A percentile compares a stretch with the other conserved stretches of the same genome.
Conservation (phyloP, 345 rosid species). For the Populus alba region DNA sequence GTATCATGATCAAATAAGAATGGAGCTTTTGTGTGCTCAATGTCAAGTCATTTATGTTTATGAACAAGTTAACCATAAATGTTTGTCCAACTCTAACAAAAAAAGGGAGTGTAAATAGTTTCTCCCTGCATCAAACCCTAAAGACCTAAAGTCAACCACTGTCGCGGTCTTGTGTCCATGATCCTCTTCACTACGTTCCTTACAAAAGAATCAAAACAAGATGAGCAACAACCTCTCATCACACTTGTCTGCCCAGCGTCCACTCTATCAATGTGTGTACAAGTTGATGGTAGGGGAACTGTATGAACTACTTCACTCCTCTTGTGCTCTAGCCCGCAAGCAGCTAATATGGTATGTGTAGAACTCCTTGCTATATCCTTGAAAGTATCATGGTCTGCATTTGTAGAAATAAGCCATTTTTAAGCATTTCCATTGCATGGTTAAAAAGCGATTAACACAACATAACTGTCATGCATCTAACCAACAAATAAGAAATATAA, state of each 20-base stretch:
- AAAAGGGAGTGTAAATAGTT: constrained; percentile 19
- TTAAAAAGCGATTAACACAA: neutral
- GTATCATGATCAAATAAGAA: constrained; percentile 29
- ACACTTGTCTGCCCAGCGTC: constrained; percentile 54
- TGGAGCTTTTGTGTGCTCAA: constrained; percentile 29
- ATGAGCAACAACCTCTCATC: constrained; percentile 72
- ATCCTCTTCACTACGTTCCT: constrained; percentile 78
- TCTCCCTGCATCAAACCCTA: constrained; percentile 29
- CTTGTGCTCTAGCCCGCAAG: constrained; percentile 77
- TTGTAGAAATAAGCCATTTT: neutral
- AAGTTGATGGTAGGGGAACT: constrained; percentile 50
- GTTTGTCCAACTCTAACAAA: constrained; percentile 33
- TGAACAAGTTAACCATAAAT: constrained; percentile 33
- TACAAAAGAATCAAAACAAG: constrained; percentile 83
- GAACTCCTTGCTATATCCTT: constrained; percentile 72
- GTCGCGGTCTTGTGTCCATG: constrained; percentile 65
- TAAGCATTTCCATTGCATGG: constrained; percentile 12
- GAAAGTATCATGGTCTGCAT: constrained; percentile 54
- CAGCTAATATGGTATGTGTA: constrained; percentile 72
- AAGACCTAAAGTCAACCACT: constrained; percentile 82
- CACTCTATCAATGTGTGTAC: constrained; percentile 52
- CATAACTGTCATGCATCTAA: neutral
- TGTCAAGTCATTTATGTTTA: constrained; percentile 29
- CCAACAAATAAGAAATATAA: neutral
- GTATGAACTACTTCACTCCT: constrained; percentile 59